phyloP scores from a whole-genome alignment of 495 filamentous ascomycete species.

The Podospora bellae-mahoneyi region DNA sequence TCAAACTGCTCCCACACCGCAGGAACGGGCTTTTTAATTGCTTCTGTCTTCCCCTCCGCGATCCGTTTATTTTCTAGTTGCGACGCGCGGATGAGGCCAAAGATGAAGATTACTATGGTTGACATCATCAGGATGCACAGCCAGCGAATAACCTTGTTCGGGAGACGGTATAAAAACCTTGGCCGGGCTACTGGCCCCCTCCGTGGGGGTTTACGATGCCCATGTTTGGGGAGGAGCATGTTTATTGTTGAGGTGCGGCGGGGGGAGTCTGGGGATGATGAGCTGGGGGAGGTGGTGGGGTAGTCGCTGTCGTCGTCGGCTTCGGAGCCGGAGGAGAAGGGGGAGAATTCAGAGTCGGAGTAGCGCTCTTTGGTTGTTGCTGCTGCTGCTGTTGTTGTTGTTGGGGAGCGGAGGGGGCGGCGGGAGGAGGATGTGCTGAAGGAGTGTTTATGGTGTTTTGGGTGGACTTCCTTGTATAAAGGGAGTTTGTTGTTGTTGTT shows the following conservation, averaged over 20 bases:
- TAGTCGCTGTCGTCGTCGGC: constrained; percentile 42
- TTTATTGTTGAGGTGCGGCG: constrained; percentile 53
- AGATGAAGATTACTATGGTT: constrained; percentile 67
- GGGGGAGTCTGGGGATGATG: constrained; percentile 44
- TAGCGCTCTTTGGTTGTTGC: constrained; percentile 39
- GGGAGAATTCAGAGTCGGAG: constrained; percentile 43
- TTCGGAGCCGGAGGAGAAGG: constrained; percentile 41
- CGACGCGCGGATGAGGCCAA: constrained; percentile 67
- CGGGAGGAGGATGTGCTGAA: neutral
- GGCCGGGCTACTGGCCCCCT: constrained; percentile 20
- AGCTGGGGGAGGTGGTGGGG: constrained; percentile 40
- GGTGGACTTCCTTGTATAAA: constrained; percentile 38
- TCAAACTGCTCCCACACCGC: constrained; percentile 76
- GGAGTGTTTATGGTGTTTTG: neutral
- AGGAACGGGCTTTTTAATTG: constrained; percentile 49
- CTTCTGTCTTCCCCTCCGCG: constrained; percentile 49
- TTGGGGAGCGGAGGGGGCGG: constrained; percentile 18
- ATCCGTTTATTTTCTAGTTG: constrained; percentile 59
- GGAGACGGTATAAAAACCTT: constrained; percentile 56
- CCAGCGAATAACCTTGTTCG: constrained; percentile 63
- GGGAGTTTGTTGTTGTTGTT: constrained; percentile 31
- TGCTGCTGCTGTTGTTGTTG: too few relatives aligned
- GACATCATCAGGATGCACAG: constrained; percentile 67
- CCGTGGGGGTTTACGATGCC: neutral
- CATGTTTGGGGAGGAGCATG: constrained; percentile 49